phyloP scores from a whole-genome alignment of 2,329 filamentous ascomycete species.

The Penicillium paneum region DNA sequence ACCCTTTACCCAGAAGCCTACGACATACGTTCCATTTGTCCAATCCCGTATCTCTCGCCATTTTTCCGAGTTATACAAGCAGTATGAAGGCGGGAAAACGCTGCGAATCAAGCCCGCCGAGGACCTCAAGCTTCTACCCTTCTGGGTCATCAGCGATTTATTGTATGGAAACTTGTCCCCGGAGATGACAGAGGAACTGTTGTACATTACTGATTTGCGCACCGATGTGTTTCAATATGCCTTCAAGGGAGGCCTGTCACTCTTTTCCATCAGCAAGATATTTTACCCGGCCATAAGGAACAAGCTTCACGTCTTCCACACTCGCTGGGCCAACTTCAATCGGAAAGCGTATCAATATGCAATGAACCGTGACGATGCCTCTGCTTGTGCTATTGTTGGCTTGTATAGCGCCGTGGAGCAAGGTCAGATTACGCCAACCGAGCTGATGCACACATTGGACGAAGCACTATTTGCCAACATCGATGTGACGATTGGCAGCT shows the following conservation, averaged over 20 bases:
- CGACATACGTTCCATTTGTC: slow-evolving; percentile 2
- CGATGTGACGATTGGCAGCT: slow-evolving; percentile 45
- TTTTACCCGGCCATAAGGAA: slow-evolving; percentile 20
- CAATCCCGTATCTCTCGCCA: background rate
- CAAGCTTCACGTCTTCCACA: slow-evolving; percentile 30
- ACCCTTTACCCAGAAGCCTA: background rate
- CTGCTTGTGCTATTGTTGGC: slow-evolving; percentile 7
- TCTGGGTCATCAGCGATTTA: slow-evolving; percentile 39
- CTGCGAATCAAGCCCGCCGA: slow-evolving; percentile 22
- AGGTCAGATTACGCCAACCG: slow-evolving; percentile 24
- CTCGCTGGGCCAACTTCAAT: slow-evolving; percentile 37
- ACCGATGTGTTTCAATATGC: slow-evolving; percentile 35
- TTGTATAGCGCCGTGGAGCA: slow-evolving; percentile 10
- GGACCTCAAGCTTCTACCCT: slow-evolving; percentile 38
- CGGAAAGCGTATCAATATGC: slow-evolving; percentile 14
- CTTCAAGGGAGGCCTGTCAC: slow-evolving; percentile 36
- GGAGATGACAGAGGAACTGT: slow-evolving; percentile 25
- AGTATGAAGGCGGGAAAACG: background rate
- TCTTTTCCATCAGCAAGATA: slow-evolving; percentile 21
- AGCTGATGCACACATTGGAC: slow-evolving; percentile 46
- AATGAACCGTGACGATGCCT: background rate
- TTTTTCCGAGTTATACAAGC: background rate
- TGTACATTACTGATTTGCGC: slow-evolving; percentile 20
- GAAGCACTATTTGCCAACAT: slow-evolving; percentile 50
- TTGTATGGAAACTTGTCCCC: slow-evolving; percentile 36